Evolutionary conservation across 495 filamentous ascomycete genomes (phyloP), one percentile per base, ranked within the genome.

Genomic region (Aspergillus heteromorphus): DNA sequence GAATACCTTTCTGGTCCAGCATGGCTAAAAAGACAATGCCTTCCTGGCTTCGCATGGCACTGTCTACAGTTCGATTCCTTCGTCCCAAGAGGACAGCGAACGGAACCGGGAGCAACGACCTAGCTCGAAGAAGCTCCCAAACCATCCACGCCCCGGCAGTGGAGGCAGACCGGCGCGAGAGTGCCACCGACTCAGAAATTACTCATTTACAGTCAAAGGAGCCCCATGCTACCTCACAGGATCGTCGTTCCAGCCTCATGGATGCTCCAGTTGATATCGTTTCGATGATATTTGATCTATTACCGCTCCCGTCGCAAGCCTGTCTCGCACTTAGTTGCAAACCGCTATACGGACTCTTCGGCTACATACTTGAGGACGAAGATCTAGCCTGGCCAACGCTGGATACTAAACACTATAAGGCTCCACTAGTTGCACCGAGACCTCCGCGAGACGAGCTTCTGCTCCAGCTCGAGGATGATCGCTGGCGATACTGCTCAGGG

Each of bases 301-400:
- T 60, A 6, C 53, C 43, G 9, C 57, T 60, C 16, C 2, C 21
- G 13, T 43, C 49, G 10, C 41, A 53, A 27, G 53, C 31, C 17
- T 60, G 53, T 16, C 53, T 60, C 18, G 43, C 57, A 18, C 43
- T 56, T 14, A 53, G 30, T 36, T 60, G 57, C 45, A 56, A 60
- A 20, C 13, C 42, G 18, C 49, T 56, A 1, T 53, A 56, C 45
- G 13, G 14, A 13, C 41, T 38, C 14, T 45, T 56, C n/a, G 6
- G 42, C 31, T 34, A 13, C n/a, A 27, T 53, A 21, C 57, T 53
- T 11, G 6, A 29, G 10, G 36, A 60, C 14, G 27, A 49, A 45
- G 8, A n/a, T 4, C 53, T 56, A 8, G 27, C 48, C 20, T 56
- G 53, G 48, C 49, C 53, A 45, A 34, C 23, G 17, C 14, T 49